phyloP scores from a whole-genome alignment of 148 eudicot genomes.

The Vaccinium macrocarpon region DNA sequence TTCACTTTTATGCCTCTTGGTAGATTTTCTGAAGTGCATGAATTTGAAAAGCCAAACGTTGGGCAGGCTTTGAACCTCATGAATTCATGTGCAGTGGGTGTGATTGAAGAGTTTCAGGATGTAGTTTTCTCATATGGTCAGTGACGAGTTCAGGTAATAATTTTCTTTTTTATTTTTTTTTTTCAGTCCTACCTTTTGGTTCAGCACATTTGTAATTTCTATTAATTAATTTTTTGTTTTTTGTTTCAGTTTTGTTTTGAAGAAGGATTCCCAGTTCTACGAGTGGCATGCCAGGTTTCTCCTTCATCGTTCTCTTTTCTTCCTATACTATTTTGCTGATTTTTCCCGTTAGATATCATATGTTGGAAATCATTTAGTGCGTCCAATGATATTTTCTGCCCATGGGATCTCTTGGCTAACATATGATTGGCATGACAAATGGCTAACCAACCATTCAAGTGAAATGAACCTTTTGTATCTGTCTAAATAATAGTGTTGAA shows the following conservation, averaged over 20 bases:
- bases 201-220: neutral
- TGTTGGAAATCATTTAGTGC: neutral
- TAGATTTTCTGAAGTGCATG: constrained; percentile 89
- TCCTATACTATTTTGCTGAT: neutral
- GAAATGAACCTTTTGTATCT: neutral
- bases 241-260: constrained; percentile 48
- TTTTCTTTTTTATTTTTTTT: too few relatives aligned
- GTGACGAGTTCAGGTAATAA: constrained; percentile 74
- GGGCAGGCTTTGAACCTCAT: constrained; percentile 79
- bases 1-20: constrained; percentile 34
- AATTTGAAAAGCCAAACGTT: constrained; percentile 94
- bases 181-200: neutral
- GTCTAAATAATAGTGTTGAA: neutral
- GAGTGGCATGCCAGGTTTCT: constrained; percentile 57
- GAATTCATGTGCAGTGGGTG: constrained; percentile 88
- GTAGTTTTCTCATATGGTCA: constrained; percentile 71
- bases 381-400: neutral
- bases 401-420: neutral
- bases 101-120: constrained; percentile 70
- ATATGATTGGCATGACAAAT: neutral
- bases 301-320: constrained; percentile 6
- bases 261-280: constrained; percentile 42
- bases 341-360: neutral
- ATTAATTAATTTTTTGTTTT: constrained; percentile 7
- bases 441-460: neutral